Conservation (phyloP, 108 stramenopile species). For the Cyclotella choctawhatcheeana region DNA sequence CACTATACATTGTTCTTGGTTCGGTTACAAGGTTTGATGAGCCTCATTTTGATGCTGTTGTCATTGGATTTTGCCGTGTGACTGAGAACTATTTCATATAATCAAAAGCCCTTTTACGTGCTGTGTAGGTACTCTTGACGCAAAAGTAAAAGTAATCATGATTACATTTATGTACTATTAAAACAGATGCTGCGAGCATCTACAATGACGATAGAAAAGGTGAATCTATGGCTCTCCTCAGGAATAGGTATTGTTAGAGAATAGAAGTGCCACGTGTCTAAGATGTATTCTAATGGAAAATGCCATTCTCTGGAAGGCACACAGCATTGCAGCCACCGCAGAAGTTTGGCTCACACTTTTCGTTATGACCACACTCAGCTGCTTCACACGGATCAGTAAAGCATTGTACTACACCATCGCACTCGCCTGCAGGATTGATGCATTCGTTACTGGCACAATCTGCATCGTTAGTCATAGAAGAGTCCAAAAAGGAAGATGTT, state of each 20-base stretch:
- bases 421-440: background rate
- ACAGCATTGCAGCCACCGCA: constrained; percentile 1
- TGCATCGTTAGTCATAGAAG: background rate
- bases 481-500: background rate
- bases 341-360: background rate
- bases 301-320: too few relatives aligned
- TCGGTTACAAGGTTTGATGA: too few relatives aligned
- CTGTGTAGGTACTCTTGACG: too few relatives aligned
- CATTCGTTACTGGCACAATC: background rate
- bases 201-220: too few relatives aligned
- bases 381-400: background rate
- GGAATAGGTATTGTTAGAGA: too few relatives aligned
- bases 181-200: too few relatives aligned
- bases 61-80: background rate
- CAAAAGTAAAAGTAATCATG: too few relatives aligned
- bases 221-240: too few relatives aligned
- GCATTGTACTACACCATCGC: background rate
- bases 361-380: background rate
- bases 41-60: background rate
- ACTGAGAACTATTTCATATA: background rate
- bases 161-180: too few relatives aligned
- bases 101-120: background rate
- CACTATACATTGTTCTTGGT: background rate
- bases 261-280: too few relatives aligned
- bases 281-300: too few relatives aligned